These are phyloP conservation scores for Gamarada debralockiae DNA, from an alignment of 495 filamentous ascomycete genomes.

Conservation along the genomic window DNA sequence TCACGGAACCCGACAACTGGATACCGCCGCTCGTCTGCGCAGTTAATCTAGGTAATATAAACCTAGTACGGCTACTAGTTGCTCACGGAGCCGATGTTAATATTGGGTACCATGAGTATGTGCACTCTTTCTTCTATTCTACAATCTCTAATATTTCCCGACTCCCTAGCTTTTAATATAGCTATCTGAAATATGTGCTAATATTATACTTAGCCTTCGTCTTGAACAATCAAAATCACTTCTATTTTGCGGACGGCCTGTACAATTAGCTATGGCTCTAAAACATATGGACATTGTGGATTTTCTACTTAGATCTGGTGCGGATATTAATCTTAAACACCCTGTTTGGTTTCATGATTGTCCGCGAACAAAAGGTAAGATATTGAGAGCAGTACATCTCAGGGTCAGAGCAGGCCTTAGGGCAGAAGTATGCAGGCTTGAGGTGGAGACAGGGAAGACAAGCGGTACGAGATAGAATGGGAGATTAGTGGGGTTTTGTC, in stretches of 20 bases:
- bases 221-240: neutral
- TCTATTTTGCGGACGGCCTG: constrained; percentile 29
- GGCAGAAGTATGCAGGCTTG: no score
- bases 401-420: neutral
- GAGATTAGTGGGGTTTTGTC: no score
- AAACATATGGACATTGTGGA: constrained; percentile 34
- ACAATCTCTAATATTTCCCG: no score
- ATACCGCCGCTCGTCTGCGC: constrained; percentile 1
- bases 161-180: no score
- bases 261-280: constrained; percentile 39
- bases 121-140: no score
- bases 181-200: no score
- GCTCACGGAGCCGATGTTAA: constrained; percentile 24
- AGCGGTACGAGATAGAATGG: no score
- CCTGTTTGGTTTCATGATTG: neutral
- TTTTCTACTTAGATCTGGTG: constrained; percentile 32
- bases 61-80: constrained; percentile 23
- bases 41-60: neutral
- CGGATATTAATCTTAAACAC: constrained; percentile 10
- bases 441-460: no score
- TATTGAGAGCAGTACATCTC: neutral
- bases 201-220: no score
- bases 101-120: constrained; percentile 28
- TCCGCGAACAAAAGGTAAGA: neutral
- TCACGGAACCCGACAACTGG: neutral